These are phyloP conservation scores for Novakomyces olei DNA, from an alignment of 805 yeast species.

Conservation along the genomic window DNA sequence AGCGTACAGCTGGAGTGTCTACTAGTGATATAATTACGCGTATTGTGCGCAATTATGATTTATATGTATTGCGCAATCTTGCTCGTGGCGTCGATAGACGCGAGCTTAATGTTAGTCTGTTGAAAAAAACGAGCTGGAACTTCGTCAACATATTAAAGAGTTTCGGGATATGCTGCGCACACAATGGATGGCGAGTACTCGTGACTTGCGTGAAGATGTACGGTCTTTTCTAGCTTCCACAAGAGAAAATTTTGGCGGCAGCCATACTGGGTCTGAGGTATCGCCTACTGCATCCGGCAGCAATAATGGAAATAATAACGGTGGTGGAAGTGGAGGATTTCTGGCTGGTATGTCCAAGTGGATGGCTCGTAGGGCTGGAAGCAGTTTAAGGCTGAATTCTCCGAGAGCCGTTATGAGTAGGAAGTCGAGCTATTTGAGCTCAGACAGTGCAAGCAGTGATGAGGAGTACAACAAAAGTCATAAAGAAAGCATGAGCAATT, in stretches of 20 bases:
- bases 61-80: slow-evolving; percentile 87
- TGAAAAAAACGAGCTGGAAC: slow-evolving; percentile 90
- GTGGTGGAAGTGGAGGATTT: no score
- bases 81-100: slow-evolving; percentile 94
- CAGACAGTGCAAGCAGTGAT: not conserved
- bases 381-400: not conserved
- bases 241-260: not conserved
- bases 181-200: slow-evolving; percentile 3
- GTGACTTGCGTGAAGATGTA: slow-evolving; percentile 3
- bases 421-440: not conserved
- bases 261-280: not conserved
- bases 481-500: not conserved
- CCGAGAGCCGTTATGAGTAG: not conserved
- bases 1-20: slow-evolving; percentile 88
- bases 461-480: not conserved
- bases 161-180: slow-evolving; percentile 31
- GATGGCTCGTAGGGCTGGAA: slow-evolving; percentile 3
- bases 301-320: not conserved
- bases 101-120: slow-evolving; percentile 91
- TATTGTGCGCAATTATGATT: slow-evolving; percentile 87
- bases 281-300: not conserved
- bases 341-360: slow-evolving; percentile 1
- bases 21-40: slow-evolving; percentile 91
- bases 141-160: slow-evolving; percentile 72
- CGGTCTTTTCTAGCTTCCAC: slow-evolving; percentile 1